Conservation (phyloP, 768 basidiomycete genomes). For the Boletus rubroflammeus region DNA sequence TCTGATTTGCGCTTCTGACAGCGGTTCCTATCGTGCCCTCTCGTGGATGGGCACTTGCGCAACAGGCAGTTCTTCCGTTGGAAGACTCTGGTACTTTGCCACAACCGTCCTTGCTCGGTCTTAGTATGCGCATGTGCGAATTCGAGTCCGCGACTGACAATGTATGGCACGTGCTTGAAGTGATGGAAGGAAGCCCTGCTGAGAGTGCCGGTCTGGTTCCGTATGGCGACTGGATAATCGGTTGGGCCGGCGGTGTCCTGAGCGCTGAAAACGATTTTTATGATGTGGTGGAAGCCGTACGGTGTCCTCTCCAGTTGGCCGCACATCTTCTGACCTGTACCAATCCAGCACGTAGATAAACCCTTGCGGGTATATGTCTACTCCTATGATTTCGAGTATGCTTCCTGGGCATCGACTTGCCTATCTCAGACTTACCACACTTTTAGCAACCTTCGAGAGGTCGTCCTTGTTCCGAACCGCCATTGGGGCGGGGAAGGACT, state of each 20-base stretch:
- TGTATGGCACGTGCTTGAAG: constrained; percentile 98
- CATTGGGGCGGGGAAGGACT: constrained; percentile 98
- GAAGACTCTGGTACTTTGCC: constrained; percentile 40
- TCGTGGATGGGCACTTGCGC: constrained; percentile 66
- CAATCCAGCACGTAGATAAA: constrained; percentile 84
- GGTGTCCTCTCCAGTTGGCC: constrained; percentile 24
- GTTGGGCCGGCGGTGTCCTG: constrained; percentile 93
- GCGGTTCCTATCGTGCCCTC: constrained; percentile 86
- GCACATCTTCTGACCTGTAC: constrained; percentile 1
- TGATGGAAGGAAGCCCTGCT: constrained; percentile 93
- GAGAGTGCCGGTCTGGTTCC: constrained; percentile 96
- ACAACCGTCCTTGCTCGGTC: constrained; percentile 88
- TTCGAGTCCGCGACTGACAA: constrained; percentile 86
- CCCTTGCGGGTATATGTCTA: constrained; percentile 94
- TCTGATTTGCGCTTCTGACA: constrained; percentile 30
- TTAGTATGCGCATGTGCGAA: constrained; percentile 91
- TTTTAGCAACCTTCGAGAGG: constrained; percentile 81
- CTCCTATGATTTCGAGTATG: constrained; percentile 94
- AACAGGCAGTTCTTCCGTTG: constrained; percentile 36
- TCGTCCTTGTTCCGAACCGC: constrained; percentile 91
- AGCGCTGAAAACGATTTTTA: constrained; percentile 95
- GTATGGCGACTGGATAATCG: constrained; percentile 74
- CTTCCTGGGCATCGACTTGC: constrained; percentile 9
- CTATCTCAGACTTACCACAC: constrained; percentile 4
- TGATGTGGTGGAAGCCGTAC: constrained; percentile 86